Evolutionary conservation across 805 yeast species (phyloP).

Genomic region (Ogataea trehaloabstinens): DNA sequence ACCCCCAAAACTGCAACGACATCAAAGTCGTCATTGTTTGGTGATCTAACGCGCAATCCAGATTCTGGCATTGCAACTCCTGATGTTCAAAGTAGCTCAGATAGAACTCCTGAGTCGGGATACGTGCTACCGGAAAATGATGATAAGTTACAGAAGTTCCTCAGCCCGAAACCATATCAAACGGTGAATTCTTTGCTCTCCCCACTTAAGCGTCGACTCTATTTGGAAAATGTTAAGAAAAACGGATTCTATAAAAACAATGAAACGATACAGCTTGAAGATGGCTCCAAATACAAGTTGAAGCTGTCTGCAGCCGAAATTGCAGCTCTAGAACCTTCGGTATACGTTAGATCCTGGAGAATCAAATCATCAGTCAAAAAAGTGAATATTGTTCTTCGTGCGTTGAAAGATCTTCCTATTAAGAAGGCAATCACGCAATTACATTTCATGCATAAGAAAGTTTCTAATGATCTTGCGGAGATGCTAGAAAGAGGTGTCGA

Average conservation of each 20-base stretch:
- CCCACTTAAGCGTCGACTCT: conserved; percentile 69
- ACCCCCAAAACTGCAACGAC: too few relatives aligned
- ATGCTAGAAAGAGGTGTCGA: conserved; percentile 69
- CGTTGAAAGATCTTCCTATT: conserved; percentile 68
- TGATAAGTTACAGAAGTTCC: conserved; percentile 44
- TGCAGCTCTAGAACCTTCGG: conserved; percentile 80
- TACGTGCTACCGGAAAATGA: conserved; percentile 31
- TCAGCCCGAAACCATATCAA: conserved; percentile 49
- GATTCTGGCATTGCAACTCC: conserved; percentile 4
- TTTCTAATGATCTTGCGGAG: conserved; percentile 76
- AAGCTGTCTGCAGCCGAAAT: conserved; percentile 62
- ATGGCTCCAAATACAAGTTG: conserved; percentile 46
- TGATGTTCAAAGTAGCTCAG: conserved; percentile 2
- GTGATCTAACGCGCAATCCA: conserved; percentile 22
- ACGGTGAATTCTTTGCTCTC: conserved; percentile 58
- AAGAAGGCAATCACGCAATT: conserved; percentile 86
- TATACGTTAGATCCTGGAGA: conserved; percentile 78
- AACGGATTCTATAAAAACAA: conserved; percentile 71
- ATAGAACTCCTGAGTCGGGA: conserved; percentile 5
- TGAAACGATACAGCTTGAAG: conserved; percentile 43
- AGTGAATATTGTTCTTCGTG: conserved; percentile 74
- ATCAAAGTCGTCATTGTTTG: conserved; percentile 28
- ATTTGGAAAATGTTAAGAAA: conserved; percentile 53
- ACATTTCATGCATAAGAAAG: conserved; percentile 79
- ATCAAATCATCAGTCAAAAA: conserved; percentile 87